Base-by-base conservation (phyloP, 2,329 filamentous ascomycete species). In the Geoglossum cookeanum region DNA sequence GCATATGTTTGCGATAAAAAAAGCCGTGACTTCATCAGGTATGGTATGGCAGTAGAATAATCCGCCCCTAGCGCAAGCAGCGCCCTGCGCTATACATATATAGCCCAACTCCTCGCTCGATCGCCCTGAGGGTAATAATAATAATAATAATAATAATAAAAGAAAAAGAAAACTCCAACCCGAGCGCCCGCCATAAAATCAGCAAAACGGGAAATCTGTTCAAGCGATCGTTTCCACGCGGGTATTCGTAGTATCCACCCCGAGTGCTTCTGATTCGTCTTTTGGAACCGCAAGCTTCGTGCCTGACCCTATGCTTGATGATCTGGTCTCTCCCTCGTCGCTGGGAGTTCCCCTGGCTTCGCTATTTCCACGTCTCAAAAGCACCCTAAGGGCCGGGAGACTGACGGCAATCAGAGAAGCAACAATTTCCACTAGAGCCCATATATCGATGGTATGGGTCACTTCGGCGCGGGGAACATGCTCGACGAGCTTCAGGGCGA, bases 381-480 rank as follows among this genome's bases (percentile, higher is more conserved):
- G 65, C 1, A 60, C 60, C 42, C 65, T 58, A 55, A 66, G 30
- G 22, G 30, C 33, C 17, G 49, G 49, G 7, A 57, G 52, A 56
- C 65, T 66, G 15, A 67, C 63, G 7, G 65, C 65, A 30, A 67
- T 52, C 15, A 67, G 60, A 2, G 60, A 62, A 4, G 61, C 60
- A 3, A 67, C 64, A 39, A 66, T 67, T 58, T 67, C 65, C 7
- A 66, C 64, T 1, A 66, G 58, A 9, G 65, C 65, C 64, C 65
- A 66, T 30, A 67, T 64, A 58, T 67, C 65, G 47, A 67, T 66
- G 11, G 65, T 66, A 60, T 66, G 65, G 39, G 65, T 66, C 57
- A 67, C 66, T 15, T 62, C 61, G 4, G 65, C 63, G 47, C 59
- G 60, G 7, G 62, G 63, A 9, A 61, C 61, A 22, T 57, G 45